These are phyloP conservation scores for Ceratocystis albifundus DNA, from an alignment of 2,329 filamentous ascomycete species.

Conservation along the genomic window DNA sequence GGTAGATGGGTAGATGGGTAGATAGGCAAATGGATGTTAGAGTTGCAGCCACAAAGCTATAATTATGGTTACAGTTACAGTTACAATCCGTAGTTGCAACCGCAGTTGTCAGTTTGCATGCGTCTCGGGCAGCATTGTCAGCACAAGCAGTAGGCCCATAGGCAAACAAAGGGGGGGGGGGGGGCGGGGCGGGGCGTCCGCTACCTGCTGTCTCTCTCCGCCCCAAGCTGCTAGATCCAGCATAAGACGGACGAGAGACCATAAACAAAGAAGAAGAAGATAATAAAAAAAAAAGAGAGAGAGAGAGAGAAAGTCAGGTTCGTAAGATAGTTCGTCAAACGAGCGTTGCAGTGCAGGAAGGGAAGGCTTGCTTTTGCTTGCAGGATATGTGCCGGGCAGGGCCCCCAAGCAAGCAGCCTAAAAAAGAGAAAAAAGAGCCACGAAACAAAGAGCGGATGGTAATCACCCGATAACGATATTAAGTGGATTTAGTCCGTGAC, in stretches of 20 bases:
- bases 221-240: too few species aligned
- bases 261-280: background rate
- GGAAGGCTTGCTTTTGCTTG: too few species aligned
- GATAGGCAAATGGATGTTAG: too few species aligned
- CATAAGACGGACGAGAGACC: too few species aligned
- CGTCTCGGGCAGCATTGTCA: background rate
- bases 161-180: too few species aligned
- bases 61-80: background rate
- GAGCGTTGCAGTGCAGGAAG: background rate
- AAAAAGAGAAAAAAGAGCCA: background rate
- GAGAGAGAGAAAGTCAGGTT: too few species aligned
- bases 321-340: too few species aligned
- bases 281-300: background rate
- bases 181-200: too few species aligned
- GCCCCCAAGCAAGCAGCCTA: background rate
- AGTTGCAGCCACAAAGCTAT: background rate
- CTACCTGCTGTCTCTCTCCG: too few species aligned
- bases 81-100: background rate
- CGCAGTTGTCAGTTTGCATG: conserved; percentile 11
- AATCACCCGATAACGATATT: conserved; percentile 1
- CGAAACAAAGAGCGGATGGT: conserved; percentile 1
- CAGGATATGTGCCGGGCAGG: background rate
- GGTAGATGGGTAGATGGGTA: too few species aligned
- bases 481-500: background rate
- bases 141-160: too few species aligned